These are phyloP conservation scores for Macrophomina tecta DNA, from an alignment of 2,329 filamentous ascomycete species.

Conservation along the genomic window DNA sequence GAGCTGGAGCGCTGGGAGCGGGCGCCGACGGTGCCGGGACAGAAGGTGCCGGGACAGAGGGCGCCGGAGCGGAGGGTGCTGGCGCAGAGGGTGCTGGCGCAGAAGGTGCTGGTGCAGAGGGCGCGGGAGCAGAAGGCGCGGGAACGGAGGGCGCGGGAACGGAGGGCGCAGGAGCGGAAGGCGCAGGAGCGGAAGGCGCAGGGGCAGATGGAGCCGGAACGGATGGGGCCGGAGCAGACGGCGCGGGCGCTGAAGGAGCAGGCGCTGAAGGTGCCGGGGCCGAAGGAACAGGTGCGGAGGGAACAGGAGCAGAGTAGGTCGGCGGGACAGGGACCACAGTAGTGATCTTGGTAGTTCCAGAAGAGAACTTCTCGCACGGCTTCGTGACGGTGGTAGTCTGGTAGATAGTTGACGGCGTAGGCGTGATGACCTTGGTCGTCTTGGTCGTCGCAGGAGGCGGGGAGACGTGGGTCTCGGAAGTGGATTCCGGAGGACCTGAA, in stretches of 20 bases:
- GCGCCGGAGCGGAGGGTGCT: neutral
- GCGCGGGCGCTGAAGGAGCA: neutral
- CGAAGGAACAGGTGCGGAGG: neutral
- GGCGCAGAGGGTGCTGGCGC: neutral
- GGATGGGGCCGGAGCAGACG: neutral
- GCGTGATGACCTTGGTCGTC: conserved; percentile 5
- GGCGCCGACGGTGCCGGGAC: conserved; percentile 25
- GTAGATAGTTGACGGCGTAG: conserved; percentile 19
- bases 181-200: neutral
- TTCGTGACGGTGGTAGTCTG: conserved; percentile 14
- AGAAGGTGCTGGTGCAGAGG: neutral
- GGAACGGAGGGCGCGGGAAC: neutral
- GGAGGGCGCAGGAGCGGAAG: neutral
- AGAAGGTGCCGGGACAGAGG: conserved; percentile 3
- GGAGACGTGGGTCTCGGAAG: neutral
- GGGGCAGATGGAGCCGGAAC: neutral
- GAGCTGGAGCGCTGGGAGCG: neutral
- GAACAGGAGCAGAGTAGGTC: neutral
- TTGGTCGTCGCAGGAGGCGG: neutral
- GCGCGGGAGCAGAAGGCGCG: neutral
- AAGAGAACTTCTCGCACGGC: neutral
- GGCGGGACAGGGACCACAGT: conserved; percentile 2
- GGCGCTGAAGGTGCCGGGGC: neutral
- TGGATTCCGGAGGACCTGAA: neutral
- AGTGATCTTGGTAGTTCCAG: conserved; percentile 1